Evolutionary conservation across 2,329 filamentous ascomycete genomes (phyloP), one percentile per base, ranked within the genome.

Genomic region (Sarocladiaceae sp.): DNA sequence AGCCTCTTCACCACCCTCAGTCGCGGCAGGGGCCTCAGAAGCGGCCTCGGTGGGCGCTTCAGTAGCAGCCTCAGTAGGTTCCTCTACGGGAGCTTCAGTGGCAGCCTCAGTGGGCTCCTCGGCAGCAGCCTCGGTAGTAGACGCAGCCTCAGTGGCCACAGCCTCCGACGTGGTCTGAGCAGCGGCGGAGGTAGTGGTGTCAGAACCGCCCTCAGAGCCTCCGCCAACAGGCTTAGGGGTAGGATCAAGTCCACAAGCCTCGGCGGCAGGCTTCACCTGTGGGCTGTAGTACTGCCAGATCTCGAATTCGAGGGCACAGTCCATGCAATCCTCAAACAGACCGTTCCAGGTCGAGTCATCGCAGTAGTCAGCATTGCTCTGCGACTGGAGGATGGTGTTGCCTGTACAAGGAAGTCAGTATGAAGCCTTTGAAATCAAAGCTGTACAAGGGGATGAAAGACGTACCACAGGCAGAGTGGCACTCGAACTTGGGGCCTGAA

Each of bases 381-480:
- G 56, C 40, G 62, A 55, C 18, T 63, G 31, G 44, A 68, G 67
- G 18, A 48, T 48, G 36, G 64, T 54, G 53, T 63, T 59, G 44
- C 66, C 66, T 68, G 44, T 18, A 15, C 4, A 15, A 13, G 42
- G 52, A n/a, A 53, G 54, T 49, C 6, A 39, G 17, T 26, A 12
- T 6, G 6, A 1, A 6, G 7, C 8, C 15, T 31, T 15, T 8
- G 8, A 31, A 31, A 31, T 15, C 8, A 31, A 15, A n/a, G 31
- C 7, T 31, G 17, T 22, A 28, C 18, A 29, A 25, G 20, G 29
- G 15, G 20, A 40, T 28, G 47, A 33, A 20, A 20, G 4, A 63
- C 71, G 54, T 64, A 77, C 76, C 75, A 64, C 76, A 79, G 61
- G 72, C 71, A 57, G 71, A 68, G 56, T 79, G 76, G 62, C 77